Base-by-base conservation (phyloP, 1,284 basidiomycete genomes). In the Cutaneotrichosporon arboriforme region DNA sequence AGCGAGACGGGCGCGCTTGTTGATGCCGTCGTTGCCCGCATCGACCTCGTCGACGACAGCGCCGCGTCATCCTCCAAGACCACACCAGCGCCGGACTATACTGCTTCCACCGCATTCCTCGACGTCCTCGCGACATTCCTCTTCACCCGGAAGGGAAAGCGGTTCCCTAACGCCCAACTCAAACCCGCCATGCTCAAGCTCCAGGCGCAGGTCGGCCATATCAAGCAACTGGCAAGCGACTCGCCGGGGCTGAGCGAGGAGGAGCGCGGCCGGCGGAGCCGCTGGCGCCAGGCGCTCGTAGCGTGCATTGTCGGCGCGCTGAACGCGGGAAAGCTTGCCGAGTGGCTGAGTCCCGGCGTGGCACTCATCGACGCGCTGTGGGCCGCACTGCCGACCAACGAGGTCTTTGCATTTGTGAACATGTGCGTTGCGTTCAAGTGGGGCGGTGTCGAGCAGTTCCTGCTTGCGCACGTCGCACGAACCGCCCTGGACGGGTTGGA, bases 1-100 rank as follows among this genome's bases (percentile, higher is more conserved):
- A 78, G 85, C 18, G 80, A 84, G 49, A 87, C 88, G 63, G 69
- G 79, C 8, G 70, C 80, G 0, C 61, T 90, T 4, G 78, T 82
- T 1, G 83, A 89, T 22, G 63, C 63, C 4, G 55, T 76, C 10
- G 44, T 76, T 10, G 47, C 47, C 14, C 61, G 61, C 4, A 18
- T 69, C 34, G 59, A 55, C 1, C 49, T 52, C 13, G 49, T 35
- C 12, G 49, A 55, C 13, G 46, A 56, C 2, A 40, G 37, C 1
- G 54, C 61, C 1, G 55, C 62, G 3, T 57, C 61, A 0, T 45
- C 51, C 7, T 57, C 54, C 17, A 52, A 49, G 44, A 23, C 55
- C 5, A 12, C 45, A 7, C n/a, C 52, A 41, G 36, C 17, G 8
- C 35, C 35, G 35, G 15, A 39, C 34, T 50, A 37, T 22, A 18